Base-by-base conservation (phyloP, 2,329 filamentous ascomycete species). In the Niveomyces coronatus region DNA sequence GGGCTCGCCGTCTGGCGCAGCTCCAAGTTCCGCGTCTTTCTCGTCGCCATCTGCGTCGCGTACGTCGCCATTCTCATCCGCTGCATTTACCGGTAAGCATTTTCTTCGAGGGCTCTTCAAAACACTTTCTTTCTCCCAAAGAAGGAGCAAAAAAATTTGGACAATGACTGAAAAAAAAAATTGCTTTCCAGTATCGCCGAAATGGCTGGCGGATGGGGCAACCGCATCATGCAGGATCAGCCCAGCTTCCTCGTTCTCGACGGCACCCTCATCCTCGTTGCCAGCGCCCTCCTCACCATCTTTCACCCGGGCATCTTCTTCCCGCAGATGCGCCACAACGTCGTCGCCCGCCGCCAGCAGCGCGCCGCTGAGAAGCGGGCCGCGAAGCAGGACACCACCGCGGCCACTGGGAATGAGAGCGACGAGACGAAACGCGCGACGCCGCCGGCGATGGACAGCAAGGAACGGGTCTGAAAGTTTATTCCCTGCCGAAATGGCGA, bases 171-270 rank as follows among this genome's bases (percentile, higher is more conserved):
- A 17, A 18, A 23, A 16, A 15, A 1, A n/a, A 19, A 20, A 13
- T 24, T 4, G 17, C 9, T 16, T 31, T 8, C 17, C 37, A 75
- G 73, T 48, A 71, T 79, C 37, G 70, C 68, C 2, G 76, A 80
- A 52, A 77, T 80, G 72, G 68, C 70, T 2, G 71, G 72, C 18
- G 76, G 76, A 15, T 81, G 75, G 74, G 71, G 70, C 9, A 78
- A 76, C 56, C 51, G 62, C 13, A 71, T 79, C 51, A 79, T 80
- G 74, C 71, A 75, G 46, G 67, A 79, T 53, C 62, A 80, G 58
- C 58, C 63, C 31, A 69, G 67, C 14, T 80, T 79, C 48, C 64
- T 77, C 42, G 65, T 72, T 10, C 63, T 79, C 27, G 76, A 80
- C 47, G 49, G 49, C 44, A 61, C 60, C 39, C 66, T 76, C 53